A percentile compares a stretch with the other conserved stretches of the same genome.
Evolutionary conservation across 352 stramenopile genomes (phyloP).

Genomic region (Peronospora tabacina): DNA sequence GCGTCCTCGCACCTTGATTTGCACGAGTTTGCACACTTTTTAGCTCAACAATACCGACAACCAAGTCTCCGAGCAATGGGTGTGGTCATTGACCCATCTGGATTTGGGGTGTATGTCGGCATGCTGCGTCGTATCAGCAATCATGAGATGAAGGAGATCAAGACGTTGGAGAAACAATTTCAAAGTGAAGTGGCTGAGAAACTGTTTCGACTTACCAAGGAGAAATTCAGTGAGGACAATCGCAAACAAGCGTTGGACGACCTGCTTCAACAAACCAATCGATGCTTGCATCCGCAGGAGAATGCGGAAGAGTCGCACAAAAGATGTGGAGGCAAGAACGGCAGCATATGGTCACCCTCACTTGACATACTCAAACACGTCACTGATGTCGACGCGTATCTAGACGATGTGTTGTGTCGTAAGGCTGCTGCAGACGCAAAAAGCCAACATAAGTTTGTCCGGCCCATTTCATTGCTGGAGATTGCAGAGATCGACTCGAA

Average conservation of each 20-base stretch:
- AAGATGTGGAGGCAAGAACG: constrained; percentile 16
- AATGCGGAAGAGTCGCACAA: constrained; percentile 12
- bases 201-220: constrained; percentile 77
- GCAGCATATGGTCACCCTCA: constrained; percentile 51
- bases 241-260: constrained; percentile 62
- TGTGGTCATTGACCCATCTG: constrained; percentile 48
- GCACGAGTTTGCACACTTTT: constrained; percentile 60
- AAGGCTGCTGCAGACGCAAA: constrained; percentile 38
- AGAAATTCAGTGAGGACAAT: constrained; percentile 81
- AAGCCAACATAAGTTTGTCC: constrained; percentile 21
- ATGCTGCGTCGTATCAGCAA: constrained; percentile 68
- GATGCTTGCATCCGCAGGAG: constrained; percentile 8
- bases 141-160: constrained; percentile 76
- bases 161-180: constrained; percentile 73
- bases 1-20: constrained; percentile 50
- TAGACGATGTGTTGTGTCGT: constrained; percentile 69
- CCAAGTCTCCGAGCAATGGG: constrained; percentile 57
- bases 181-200: constrained; percentile 66
- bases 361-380: constrained; percentile 76
- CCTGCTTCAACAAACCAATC: constrained; percentile 36
- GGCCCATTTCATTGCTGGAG: constrained; percentile 53
- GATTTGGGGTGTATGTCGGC: constrained; percentile 71
- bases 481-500: constrained; percentile 72
- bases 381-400: constrained; percentile 73
- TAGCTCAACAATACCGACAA: constrained; percentile 62